Percentiles rank a stretch among this genome's conserved stretches.
Conservation (phyloP, 1,139 yeast species). For the Arxiozyma slooffiae region DNA sequence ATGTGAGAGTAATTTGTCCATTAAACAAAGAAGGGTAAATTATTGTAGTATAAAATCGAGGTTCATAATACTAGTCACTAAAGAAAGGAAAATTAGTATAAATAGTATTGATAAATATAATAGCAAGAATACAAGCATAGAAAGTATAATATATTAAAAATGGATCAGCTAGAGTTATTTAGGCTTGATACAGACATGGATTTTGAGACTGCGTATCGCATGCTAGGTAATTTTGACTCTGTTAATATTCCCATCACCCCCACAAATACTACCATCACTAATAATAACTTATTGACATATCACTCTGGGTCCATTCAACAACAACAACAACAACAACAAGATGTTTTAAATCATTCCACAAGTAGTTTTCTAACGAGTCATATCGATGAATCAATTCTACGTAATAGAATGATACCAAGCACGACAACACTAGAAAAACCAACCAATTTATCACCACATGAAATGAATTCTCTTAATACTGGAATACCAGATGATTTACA, state of each 20-base stretch:
- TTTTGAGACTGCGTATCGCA: constrained; percentile 30
- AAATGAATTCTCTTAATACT: neutral
- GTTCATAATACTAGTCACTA: too few relatives aligned
- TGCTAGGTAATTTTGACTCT: constrained; percentile 16
- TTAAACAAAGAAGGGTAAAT: too few relatives aligned
- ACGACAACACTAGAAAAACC: neutral
- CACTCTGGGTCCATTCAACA: neutral
- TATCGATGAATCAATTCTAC: neutral
- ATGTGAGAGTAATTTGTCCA: too few relatives aligned
- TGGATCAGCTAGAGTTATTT: constrained; percentile 11
- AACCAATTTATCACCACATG: neutral
- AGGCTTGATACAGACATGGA: constrained; percentile 28
- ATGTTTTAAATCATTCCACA: neutral
- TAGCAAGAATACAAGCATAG: neutral
- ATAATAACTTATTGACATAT: too few relatives aligned
- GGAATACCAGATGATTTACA: neutral
- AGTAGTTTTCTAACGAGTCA: neutral
- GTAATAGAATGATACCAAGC: neutral
- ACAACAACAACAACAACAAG: neutral
- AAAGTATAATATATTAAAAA: neutral
- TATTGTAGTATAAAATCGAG: neutral
- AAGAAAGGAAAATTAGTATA: neutral
- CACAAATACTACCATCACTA: neutral
- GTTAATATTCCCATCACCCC: neutral
- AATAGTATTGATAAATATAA: neutral